A percentile compares a stretch with the other conserved stretches of the same genome.
phyloP scores from a whole-genome alignment of 805 yeast genomes.

The Cyberlindnera misumaiensis region DNA sequence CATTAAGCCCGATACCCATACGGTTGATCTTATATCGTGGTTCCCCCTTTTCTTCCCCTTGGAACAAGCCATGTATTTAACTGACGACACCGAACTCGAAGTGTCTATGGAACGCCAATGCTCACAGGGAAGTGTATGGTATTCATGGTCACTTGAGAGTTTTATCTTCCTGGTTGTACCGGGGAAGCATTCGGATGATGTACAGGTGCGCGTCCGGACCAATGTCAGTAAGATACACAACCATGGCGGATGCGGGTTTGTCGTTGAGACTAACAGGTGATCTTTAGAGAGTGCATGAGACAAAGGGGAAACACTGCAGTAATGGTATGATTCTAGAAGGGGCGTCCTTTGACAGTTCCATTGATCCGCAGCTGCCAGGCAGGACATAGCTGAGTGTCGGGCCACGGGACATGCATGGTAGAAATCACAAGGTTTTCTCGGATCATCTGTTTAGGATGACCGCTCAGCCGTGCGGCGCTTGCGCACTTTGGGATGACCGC shows the following conservation, averaged over 20 bases:
- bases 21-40: slow-evolving; percentile 54
- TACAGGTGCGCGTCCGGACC: slow-evolving; percentile 32
- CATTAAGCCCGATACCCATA: slow-evolving; percentile 37
- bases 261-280: neutral
- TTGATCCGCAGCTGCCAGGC: too few species aligned
- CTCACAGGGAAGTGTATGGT: slow-evolving; percentile 46
- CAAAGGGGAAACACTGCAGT: too few species aligned
- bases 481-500: too few species aligned
- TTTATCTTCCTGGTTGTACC: slow-evolving; percentile 36
- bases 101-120: slow-evolving; percentile 43
- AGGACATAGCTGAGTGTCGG: too few species aligned
- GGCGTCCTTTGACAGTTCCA: too few species aligned
- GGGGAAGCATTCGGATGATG: slow-evolving; percentile 12
- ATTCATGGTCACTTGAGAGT: slow-evolving; percentile 57
- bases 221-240: slow-evolving; percentile 35
- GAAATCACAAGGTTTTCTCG: too few species aligned
- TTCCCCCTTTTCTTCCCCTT: slow-evolving; percentile 63
- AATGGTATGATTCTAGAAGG: too few species aligned
- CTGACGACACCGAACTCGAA: slow-evolving; percentile 50
- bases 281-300: too few species aligned
- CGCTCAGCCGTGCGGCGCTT: too few species aligned
- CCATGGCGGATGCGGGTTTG: slow-evolving; percentile 26
- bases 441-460: too few species aligned
- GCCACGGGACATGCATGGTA: too few species aligned
- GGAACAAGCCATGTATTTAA: slow-evolving; percentile 41